Evolutionary conservation across 2,329 filamentous ascomycete species (phyloP).

Genomic region (Corniculantispora saksenae): DNA sequence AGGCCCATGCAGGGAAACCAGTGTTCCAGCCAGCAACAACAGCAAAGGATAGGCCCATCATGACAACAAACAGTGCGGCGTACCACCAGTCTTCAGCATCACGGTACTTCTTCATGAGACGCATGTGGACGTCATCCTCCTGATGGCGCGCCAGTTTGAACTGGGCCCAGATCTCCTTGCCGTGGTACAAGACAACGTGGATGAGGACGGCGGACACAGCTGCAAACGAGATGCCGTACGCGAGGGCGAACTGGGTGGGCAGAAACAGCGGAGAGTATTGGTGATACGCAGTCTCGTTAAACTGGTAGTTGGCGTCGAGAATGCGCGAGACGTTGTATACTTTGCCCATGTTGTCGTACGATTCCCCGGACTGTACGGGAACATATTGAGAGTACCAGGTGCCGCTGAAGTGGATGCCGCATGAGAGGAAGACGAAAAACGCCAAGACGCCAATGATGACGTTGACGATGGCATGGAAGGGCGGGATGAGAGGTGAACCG

Average conservation of each 20-base stretch:
- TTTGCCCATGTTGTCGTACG: constrained; percentile 64
- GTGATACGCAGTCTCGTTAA: constrained; percentile 62
- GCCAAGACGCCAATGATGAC: constrained; percentile 53
- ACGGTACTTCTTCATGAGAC: constrained; percentile 61
- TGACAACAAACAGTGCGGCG: constrained; percentile 49
- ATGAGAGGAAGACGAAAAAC: constrained; percentile 59
- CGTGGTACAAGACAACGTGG: constrained; percentile 58
- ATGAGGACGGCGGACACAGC: constrained; percentile 62
- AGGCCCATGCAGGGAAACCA: constrained; percentile 60
- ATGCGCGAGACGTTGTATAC: constrained; percentile 63
- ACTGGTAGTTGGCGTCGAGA: constrained; percentile 54
- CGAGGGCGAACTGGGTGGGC: constrained; percentile 60
- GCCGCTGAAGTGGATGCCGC: constrained; percentile 59
- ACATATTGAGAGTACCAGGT: constrained; percentile 61
- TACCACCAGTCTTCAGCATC: constrained; percentile 64
- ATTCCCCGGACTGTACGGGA: constrained; percentile 60
- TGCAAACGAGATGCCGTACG: constrained; percentile 68
- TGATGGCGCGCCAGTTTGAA: constrained; percentile 56
- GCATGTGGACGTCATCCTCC: constrained; percentile 61
- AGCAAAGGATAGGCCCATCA: constrained; percentile 56
- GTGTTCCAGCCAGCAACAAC: constrained; percentile 58
- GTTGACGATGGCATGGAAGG: constrained; percentile 58
- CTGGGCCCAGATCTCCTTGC: constrained; percentile 55
- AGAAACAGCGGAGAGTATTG: constrained; percentile 67
- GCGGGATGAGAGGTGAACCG: constrained; percentile 52